phyloP scores from a whole-genome alignment of 1,284 basidiomycete species.

The Athelia sp. region DNA sequence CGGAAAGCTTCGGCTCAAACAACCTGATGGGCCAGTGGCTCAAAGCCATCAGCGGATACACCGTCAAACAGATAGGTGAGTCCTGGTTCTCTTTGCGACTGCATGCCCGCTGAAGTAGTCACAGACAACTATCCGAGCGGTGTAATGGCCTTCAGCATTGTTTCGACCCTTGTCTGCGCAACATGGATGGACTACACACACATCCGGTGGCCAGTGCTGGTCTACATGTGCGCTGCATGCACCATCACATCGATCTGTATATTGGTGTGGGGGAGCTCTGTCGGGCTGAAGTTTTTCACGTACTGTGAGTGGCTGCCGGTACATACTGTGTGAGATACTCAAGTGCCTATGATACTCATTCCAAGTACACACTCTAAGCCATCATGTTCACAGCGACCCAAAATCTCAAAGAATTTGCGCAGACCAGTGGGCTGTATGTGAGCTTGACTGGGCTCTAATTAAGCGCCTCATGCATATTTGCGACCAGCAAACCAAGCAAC shows the following conservation, averaged over 20 bases:
- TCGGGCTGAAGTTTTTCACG: slow-evolving; percentile 59
- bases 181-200: slow-evolving; percentile 55
- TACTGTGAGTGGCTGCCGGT: slow-evolving; percentile 42
- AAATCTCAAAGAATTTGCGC: too few species aligned
- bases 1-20: slow-evolving; percentile 68
- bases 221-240: slow-evolving; percentile 55
- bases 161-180: slow-evolving; percentile 56
- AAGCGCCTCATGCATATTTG: too few species aligned
- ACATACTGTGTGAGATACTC: background rate
- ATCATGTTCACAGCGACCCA: too few species aligned
- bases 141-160: slow-evolving; percentile 59
- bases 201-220: slow-evolving; percentile 58
- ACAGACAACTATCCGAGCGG: slow-evolving; percentile 65
- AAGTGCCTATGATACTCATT: too few species aligned
- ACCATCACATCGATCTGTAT: slow-evolving; percentile 54
- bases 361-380: too few species aligned
- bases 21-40: slow-evolving; percentile 77
- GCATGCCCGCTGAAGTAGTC: too few species aligned
- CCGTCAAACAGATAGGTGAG: slow-evolving; percentile 54
- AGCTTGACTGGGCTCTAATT: too few species aligned
- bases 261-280: slow-evolving; percentile 51
- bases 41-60: slow-evolving; percentile 56
- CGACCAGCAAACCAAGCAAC: too few species aligned
- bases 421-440: too few species aligned
- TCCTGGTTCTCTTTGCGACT: background rate